These are phyloP conservation scores for Rhododendron kiyosumense DNA, from an alignment of 148 eudicot genomes.

Conservation along the genomic window DNA sequence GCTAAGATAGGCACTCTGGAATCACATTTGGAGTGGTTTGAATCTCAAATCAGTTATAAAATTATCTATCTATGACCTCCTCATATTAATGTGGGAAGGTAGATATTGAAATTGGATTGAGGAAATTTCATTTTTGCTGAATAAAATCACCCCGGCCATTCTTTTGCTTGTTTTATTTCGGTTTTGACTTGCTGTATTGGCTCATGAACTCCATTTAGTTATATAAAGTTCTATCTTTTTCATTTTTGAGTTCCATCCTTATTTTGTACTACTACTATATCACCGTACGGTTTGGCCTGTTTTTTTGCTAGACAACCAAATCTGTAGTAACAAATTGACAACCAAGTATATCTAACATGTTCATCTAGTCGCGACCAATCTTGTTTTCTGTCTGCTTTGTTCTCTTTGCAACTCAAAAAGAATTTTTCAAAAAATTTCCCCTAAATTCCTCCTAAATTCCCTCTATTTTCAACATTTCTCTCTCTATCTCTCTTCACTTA, in stretches of 20 bases:
- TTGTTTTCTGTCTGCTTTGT: not conserved
- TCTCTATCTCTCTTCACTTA: no score
- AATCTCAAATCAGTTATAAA: not conserved
- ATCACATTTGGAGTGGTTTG: not conserved
- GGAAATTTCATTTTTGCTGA: not conserved
- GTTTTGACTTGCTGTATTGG: not conserved
- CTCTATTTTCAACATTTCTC: no score
- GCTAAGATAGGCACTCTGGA: not conserved
- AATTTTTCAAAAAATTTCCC: no score
- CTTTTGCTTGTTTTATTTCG: not conserved
- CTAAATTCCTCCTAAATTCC: no score
- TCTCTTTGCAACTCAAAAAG: no score
- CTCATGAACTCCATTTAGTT: not conserved
- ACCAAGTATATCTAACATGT: not conserved
- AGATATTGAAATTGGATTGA: not conserved
- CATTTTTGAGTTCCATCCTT: not conserved
- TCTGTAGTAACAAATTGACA: not conserved
- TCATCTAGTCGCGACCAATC: not conserved
- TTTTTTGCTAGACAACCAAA: not conserved
- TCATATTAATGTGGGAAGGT: not conserved
- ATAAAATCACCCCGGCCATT: not conserved
- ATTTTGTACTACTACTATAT: not conserved
- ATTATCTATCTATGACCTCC: not conserved
- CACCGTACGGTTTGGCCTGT: not conserved
- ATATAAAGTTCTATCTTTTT: not conserved